Percentiles rank a stretch among this genome's conserved stretches.
Conservation (phyloP, 2,329 filamentous ascomycete species). For the Penicillium sp. region DNA sequence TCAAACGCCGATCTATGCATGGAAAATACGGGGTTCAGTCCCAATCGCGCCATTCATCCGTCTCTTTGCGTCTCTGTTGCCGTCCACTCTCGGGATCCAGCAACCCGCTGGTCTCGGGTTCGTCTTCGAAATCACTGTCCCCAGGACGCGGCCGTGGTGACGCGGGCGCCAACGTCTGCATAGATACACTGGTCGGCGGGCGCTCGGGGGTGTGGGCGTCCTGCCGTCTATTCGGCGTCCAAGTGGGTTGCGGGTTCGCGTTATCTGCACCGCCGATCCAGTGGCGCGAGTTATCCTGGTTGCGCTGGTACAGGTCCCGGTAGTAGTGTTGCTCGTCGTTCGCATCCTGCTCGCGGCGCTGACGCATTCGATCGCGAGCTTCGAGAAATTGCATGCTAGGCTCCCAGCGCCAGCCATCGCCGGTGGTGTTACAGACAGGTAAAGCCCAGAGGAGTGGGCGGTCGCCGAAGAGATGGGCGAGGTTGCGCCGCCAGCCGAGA, state of each 20-base stretch:
- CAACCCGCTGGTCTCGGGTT: conserved; percentile 23
- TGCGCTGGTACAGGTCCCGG: conserved; percentile 36
- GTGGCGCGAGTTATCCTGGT: conserved; percentile 30
- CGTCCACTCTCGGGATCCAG: conserved; percentile 19
- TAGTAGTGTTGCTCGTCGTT: conserved; percentile 33
- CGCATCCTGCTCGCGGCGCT: conserved; percentile 30
- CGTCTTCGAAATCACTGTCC: conserved; percentile 36
- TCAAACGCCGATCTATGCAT: conserved; percentile 9
- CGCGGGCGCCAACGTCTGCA: conserved; percentile 42
- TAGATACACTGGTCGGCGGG: conserved; percentile 42
- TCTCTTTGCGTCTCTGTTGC: conserved; percentile 11
- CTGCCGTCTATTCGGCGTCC: conserved; percentile 19
- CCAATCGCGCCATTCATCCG: conserved; percentile 43
- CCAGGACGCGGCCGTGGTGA: conserved; percentile 38
- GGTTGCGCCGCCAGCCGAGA: conserved; percentile 76
- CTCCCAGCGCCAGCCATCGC: conserved; percentile 95
- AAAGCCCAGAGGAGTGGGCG: conserved; percentile 71
- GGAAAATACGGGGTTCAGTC: conserved; percentile 24
- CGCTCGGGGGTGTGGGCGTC: conserved; percentile 29
- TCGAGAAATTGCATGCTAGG: conserved; percentile 75
- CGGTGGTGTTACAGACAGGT: conserved; percentile 79
- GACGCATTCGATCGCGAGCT: conserved; percentile 45
- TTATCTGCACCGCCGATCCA: conserved; percentile 24
- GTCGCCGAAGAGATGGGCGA: conserved; percentile 77
- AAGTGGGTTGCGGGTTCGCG: conserved; percentile 15